Conservation (phyloP, 768 basidiomycete genomes). For the Candolleomyces efflorescens region DNA sequence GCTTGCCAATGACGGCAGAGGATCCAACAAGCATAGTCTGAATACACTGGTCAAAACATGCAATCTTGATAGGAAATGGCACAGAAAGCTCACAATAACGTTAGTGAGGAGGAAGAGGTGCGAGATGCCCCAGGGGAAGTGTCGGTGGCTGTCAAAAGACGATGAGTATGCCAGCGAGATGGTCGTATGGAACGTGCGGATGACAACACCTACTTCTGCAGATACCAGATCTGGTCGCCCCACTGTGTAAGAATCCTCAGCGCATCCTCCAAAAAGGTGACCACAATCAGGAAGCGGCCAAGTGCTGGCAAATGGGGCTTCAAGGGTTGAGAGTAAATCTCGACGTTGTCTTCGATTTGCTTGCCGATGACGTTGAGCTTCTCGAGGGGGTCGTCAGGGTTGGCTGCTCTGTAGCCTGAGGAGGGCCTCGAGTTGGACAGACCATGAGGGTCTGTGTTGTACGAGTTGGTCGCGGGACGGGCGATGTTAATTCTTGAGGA, state of each 20-base stretch:
- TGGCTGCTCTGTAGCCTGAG: conserved; percentile 70
- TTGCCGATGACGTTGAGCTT: conserved; percentile 67
- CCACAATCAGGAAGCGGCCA: conserved; percentile 95
- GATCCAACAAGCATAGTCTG: conserved; percentile 91
- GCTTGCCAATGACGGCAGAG: conserved; percentile 79
- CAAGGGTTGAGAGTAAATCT: conserved; percentile 89
- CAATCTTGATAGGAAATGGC: neutral
- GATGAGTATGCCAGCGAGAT: conserved; percentile 3
- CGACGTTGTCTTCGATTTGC: conserved; percentile 87
- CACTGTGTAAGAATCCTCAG: conserved; percentile 91
- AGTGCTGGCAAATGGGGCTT: conserved; percentile 92
- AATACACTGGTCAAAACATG: neutral
- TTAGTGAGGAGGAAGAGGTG: conserved; percentile 91
- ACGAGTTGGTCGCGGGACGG: conserved; percentile 60
- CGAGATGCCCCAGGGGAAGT: conserved; percentile 94
- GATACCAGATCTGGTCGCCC: conserved; percentile 97
- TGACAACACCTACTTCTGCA: conserved; percentile 72
- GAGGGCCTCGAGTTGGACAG: conserved; percentile 70
- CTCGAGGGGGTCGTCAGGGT: conserved; percentile 80
- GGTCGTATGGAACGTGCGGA: neutral
- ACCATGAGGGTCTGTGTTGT: conserved; percentile 73
- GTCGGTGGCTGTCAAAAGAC: conserved; percentile 65
- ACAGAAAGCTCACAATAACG: conserved; percentile 64
- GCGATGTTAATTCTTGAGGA: conserved; percentile 80
- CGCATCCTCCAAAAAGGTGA: conserved; percentile 97